A percentile compares a stretch with the other conserved stretches of the same genome.
Evolutionary conservation across 768 basidiomycete genomes (phyloP).

Genomic region (Leccinellum albellum): DNA sequence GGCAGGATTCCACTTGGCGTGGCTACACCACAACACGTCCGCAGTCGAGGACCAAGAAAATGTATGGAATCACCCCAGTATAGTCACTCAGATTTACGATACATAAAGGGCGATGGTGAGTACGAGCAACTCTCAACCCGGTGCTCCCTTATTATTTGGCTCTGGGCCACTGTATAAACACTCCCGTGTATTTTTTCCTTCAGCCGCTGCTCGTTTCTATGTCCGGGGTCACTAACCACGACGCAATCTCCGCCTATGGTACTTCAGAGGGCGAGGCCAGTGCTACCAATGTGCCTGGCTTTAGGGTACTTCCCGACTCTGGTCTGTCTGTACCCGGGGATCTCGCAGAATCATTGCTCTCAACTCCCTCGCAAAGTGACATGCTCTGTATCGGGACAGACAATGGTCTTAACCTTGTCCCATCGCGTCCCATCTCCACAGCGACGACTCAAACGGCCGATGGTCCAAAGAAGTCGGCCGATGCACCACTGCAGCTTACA

Average conservation of each 20-base stretch:
- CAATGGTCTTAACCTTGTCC: not conserved
- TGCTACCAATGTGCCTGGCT: not conserved
- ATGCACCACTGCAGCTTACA: conserved; percentile 36
- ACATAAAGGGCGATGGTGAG: conserved; percentile 13
- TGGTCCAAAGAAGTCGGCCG: not conserved
- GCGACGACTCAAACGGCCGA: conserved; percentile 1
- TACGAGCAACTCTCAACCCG: not conserved
- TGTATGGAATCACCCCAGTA: not conserved
- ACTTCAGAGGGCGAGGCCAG: not conserved
- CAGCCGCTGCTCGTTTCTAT: not conserved
- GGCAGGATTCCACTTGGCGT: conserved; percentile 5
- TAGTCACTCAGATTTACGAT: not conserved
- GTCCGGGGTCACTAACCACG: not conserved
- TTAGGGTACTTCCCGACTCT: not conserved
- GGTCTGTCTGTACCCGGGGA: not conserved
- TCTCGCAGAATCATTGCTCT: conserved; percentile 1
- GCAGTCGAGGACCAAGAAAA: conserved; percentile 2
- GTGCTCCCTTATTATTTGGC: not conserved
- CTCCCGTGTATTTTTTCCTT: not conserved
- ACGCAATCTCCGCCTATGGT: not conserved
- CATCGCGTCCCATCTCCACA: conserved; percentile 5
- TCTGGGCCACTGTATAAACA: not conserved
- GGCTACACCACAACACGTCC: not conserved
- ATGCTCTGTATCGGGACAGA: not conserved
- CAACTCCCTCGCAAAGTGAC: not conserved